These are phyloP conservation scores for Sodiomyces alkalinus DNA, from an alignment of 2,329 filamentous ascomycete genomes.

Conservation along the genomic window DNA sequence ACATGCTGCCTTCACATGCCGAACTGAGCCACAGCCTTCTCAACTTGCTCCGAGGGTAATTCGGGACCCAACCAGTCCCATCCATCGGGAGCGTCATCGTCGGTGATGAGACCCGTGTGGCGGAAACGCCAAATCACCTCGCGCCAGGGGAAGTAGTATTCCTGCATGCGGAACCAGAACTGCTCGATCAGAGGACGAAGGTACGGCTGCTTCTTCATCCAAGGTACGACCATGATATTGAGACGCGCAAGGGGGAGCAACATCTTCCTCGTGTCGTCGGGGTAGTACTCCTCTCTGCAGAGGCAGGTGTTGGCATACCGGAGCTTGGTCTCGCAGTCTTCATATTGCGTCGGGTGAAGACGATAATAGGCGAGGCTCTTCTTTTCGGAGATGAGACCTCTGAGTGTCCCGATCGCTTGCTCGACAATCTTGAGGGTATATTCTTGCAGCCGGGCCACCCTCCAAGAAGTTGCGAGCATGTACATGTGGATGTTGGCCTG, in stretches of 20 bases:
- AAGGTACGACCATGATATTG: constrained; percentile 3
- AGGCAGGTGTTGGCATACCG: constrained; percentile 3
- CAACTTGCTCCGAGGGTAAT: background rate
- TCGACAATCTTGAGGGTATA: constrained; percentile 3
- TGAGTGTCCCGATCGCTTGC: constrained; percentile 1
- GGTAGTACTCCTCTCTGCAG: constrained; percentile 3
- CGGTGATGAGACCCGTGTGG: constrained; percentile 3
- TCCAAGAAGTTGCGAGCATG: constrained; percentile 14
- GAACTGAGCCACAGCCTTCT: background rate
- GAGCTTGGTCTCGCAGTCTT: constrained; percentile 1
- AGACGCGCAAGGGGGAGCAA: constrained; percentile 4
- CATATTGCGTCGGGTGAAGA: too few species aligned
- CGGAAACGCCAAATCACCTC: constrained; percentile 4
- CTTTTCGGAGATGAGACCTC: background rate
- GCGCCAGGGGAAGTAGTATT: constrained; percentile 5
- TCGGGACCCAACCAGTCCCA: constrained; percentile 3
- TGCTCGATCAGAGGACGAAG: constrained; percentile 1
- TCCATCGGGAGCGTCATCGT: too few species aligned
- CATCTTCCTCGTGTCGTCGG: constrained; percentile 3
- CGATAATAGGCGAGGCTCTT: too few species aligned
- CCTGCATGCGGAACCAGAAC: constrained; percentile 3
- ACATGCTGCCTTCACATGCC: too few species aligned
- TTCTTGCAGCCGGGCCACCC: constrained; percentile 11
- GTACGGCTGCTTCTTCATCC: constrained; percentile 3
- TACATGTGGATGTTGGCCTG: constrained; percentile 18